Evolutionary conservation across 331 rosid genomes (phyloP), one percentile per base, ranked within the genome.

Genomic region (Quercus lobata): DNA sequence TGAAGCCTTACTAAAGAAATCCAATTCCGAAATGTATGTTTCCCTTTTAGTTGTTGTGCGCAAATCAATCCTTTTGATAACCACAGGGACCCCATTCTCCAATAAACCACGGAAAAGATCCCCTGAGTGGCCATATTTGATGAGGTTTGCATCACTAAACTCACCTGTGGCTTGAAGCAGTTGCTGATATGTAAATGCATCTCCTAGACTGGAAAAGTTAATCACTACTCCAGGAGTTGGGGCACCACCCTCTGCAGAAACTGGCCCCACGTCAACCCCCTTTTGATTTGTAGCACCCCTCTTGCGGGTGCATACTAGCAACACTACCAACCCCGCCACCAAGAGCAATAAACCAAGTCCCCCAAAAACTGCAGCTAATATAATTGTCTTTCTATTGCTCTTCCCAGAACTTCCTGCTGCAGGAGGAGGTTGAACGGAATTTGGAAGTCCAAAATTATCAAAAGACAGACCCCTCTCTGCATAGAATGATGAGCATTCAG

Each of bases 121-220:
- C 80, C 99, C 99, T 0, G 96, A 84, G 85, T 87, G 98, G 57
- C 99, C 98, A 46, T 82, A 83, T 83, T 93, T 95, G 52, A 93
- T 82, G 77, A 95, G 90, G 83, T 86, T 95, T 69, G 81, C 57
- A 69, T 90, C 88, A 9, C 82, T 87, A 74, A 95, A 93, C 58
- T 90, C 94, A 55, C 85, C 83, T 0, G 94, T 85, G 63, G 98
- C 97, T 86, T 87, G 91, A 79, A 93, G 94, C 77, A 95, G 82
- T 83, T 93, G 92, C 76, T 89, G 92, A 77, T 88, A 89, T 37
- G 94, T 79, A 82, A 90, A 90, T 16, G 90, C 84, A 57, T 93
- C 96, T 78, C 99, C 97, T 25, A 86, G 69, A 71, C 84, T 90
- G 29, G 94, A 62, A 83, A 85, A 88, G 83, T 91, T 80, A 1